These are phyloP conservation scores for Fusarium tricinctum DNA, from an alignment of 2,329 filamentous ascomycete genomes.

Conservation along the genomic window DNA sequence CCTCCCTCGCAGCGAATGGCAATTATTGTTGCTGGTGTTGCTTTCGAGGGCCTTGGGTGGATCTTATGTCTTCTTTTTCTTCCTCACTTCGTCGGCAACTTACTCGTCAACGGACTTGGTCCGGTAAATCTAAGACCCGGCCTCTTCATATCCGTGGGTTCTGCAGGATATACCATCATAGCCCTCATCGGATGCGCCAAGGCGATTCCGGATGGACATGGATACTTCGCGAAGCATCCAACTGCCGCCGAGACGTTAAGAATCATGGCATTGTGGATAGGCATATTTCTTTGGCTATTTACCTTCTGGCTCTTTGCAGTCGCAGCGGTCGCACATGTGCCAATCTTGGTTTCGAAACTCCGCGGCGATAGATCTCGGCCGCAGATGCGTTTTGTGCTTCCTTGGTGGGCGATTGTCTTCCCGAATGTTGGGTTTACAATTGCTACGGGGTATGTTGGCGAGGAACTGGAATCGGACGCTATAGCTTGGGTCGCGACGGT, in stretches of 20 bases:
- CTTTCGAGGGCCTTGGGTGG: constrained; percentile 8
- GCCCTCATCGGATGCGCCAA: constrained; percentile 13
- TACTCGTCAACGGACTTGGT: constrained; percentile 3
- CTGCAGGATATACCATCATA: constrained; percentile 17
- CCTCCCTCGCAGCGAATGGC: not conserved
- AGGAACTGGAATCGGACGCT: not conserved
- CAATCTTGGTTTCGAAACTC: constrained; percentile 2
- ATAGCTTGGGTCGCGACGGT: constrained; percentile 5
- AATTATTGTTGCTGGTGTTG: not conserved
- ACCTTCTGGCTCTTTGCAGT: constrained; percentile 16
- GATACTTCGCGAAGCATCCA: constrained; percentile 9
- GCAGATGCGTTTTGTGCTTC: constrained; percentile 10
- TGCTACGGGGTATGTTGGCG: constrained; percentile 10
- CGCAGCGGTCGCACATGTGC: constrained; percentile 5
- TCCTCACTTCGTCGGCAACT: not conserved
- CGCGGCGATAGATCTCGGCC: not conserved
- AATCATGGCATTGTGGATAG: constrained; percentile 14
- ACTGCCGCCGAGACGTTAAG: constrained; percentile 4
- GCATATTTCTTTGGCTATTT: constrained; percentile 11
- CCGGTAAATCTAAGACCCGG: not conserved
- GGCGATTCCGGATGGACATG: constrained; percentile 6
- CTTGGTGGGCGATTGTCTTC: constrained; percentile 21
- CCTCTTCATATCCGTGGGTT: constrained; percentile 3
- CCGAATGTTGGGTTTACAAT: constrained; percentile 13
- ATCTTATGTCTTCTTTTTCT: not conserved